Conservation (phyloP, 2,329 filamentous ascomycete species). For the Fusarium sp. region DNA sequence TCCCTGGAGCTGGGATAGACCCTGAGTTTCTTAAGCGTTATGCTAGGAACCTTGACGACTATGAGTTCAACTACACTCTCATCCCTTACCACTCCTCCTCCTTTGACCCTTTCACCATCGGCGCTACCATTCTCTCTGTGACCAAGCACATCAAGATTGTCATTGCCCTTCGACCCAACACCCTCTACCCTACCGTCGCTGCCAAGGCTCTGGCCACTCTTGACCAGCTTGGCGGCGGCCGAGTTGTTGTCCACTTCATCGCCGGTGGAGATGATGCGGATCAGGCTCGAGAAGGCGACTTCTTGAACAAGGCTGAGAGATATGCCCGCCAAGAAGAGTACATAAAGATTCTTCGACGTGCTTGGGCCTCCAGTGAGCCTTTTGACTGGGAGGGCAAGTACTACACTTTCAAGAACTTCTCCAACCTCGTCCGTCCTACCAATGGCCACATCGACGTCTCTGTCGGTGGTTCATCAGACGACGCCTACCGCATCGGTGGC, state of each 20-base stretch:
- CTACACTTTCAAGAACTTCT: slow-evolving; percentile 67
- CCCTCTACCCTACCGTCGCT: slow-evolving; percentile 67
- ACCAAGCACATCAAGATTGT: slow-evolving; percentile 69
- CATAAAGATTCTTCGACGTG: slow-evolving; percentile 66
- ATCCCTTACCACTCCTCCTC: slow-evolving; percentile 65
- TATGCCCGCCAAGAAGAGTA: slow-evolving; percentile 69
- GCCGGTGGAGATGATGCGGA: slow-evolving; percentile 68
- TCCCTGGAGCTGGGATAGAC: slow-evolving; percentile 62
- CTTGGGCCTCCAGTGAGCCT: slow-evolving; percentile 64
- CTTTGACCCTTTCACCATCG: slow-evolving; percentile 59
- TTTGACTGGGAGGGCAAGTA: slow-evolving; percentile 70
- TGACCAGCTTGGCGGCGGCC: slow-evolving; percentile 65
- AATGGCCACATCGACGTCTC: slow-evolving; percentile 66
- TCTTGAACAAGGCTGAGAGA: slow-evolving; percentile 64
- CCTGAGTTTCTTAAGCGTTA: slow-evolving; percentile 65
- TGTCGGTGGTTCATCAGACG: slow-evolving; percentile 66
- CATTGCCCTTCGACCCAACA: slow-evolving; percentile 68
- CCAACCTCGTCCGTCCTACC: slow-evolving; percentile 61
- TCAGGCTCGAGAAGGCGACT: slow-evolving; percentile 68
- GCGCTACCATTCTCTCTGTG: slow-evolving; percentile 63
- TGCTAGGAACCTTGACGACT: slow-evolving; percentile 65
- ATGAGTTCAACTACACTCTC: slow-evolving; percentile 69
- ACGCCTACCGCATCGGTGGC: slow-evolving; percentile 68
- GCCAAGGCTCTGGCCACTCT: slow-evolving; percentile 69
- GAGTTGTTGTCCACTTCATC: slow-evolving; percentile 70